phyloP scores from a whole-genome alignment of 225 moss, liverwort and hornwort species.

The Pseudoscleropodium purum region DNA sequence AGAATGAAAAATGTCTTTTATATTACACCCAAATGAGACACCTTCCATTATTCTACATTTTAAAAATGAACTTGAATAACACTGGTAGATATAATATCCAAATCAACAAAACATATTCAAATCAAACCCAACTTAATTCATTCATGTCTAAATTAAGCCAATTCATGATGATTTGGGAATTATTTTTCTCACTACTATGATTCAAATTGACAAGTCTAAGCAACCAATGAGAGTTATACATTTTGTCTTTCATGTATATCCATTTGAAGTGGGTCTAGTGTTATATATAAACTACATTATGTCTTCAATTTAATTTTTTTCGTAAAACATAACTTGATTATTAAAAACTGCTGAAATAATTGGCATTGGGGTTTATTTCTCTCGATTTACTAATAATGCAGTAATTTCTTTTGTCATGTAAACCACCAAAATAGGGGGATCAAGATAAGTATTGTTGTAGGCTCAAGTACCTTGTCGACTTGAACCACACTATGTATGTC shows the following conservation, averaged over 20 bases:
- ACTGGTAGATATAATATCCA: neutral
- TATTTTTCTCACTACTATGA: neutral
- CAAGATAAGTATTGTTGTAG: neutral
- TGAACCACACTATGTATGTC: accelerated
- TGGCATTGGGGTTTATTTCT: too few species aligned
- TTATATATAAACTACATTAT: neutral
- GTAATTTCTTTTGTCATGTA: neutral
- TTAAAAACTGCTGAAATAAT: neutral
- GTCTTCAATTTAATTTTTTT: neutral
- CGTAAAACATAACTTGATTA: neutral
- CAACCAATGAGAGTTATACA: neutral
- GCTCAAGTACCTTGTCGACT: neutral
- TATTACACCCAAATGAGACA: neutral
- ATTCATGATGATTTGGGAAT: neutral
- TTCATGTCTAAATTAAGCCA: neutral
- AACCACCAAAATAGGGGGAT: neutral
- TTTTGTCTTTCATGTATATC: neutral
- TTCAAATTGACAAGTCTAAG: neutral
- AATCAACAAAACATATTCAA: neutral
- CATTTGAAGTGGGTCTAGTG: neutral
- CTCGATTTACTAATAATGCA: neutral
- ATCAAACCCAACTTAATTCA: neutral
- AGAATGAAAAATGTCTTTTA: neutral
- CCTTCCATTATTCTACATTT: neutral
- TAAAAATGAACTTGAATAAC: neutral